These are phyloP conservation scores for Hyaloscypha variabilis DNA, from an alignment of 495 filamentous ascomycete species.

Conservation along the genomic window DNA sequence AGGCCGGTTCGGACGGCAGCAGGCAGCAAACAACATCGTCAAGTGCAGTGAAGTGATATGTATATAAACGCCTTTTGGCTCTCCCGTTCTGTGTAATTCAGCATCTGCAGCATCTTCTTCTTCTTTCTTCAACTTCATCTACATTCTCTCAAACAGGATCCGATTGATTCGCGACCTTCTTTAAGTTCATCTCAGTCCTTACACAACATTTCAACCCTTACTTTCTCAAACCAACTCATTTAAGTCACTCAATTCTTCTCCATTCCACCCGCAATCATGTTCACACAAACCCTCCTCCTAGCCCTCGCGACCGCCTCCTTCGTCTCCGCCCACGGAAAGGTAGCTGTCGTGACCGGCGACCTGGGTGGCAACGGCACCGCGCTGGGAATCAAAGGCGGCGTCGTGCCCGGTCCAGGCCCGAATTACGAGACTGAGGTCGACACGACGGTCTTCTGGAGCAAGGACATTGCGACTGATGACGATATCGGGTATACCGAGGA, in stretches of 20 bases:
- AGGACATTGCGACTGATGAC: conserved; percentile 6
- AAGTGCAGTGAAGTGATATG: background rate
- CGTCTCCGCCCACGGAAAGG: conserved; percentile 17
- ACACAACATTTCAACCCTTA: background rate
- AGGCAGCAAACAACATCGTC: background rate
- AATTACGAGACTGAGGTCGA: conserved; percentile 11
- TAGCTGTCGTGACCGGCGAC: conserved; percentile 11
- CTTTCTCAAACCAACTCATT: background rate
- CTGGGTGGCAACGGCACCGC: conserved; percentile 18
- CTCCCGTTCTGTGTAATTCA: background rate
- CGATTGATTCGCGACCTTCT: background rate
- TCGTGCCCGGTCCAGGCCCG: conserved; percentile 15
- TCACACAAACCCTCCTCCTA: background rate
- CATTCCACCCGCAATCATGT: background rate
- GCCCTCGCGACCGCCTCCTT: conserved; percentile 1
- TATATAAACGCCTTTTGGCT: background rate
- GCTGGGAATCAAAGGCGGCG: conserved; percentile 10
- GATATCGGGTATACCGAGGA: conserved; percentile 8
- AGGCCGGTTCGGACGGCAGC: background rate
- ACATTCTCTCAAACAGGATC: background rate
- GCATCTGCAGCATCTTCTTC: background rate
- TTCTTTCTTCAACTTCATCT: background rate
- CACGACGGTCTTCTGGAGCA: background rate
- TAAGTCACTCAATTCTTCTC: background rate
- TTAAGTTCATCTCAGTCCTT: background rate